A percentile compares a stretch with the other conserved stretches of the same genome.
phyloP scores from a whole-genome alignment of 2,329 filamentous ascomycete genomes.

The Ophiobolus disseminans region DNA sequence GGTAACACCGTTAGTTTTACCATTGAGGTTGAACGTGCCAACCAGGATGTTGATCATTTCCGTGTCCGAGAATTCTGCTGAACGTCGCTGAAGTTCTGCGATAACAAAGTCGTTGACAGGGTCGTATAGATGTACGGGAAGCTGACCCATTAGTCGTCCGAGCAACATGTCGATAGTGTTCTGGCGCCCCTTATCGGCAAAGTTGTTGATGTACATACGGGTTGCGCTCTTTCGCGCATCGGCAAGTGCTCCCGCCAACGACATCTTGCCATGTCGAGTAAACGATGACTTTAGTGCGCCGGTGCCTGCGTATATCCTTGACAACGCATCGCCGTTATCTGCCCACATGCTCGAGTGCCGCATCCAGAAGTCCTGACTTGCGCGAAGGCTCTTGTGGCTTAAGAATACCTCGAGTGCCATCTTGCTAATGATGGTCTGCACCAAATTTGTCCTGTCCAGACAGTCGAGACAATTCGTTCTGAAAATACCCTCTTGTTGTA shows the following conservation, averaged over 20 bases:
- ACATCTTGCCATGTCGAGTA: slow-evolving; percentile 94
- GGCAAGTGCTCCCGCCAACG: slow-evolving; percentile 88
- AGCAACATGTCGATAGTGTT: slow-evolving; percentile 94
- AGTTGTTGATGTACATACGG: slow-evolving; percentile 96
- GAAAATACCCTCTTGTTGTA: slow-evolving; percentile 96
- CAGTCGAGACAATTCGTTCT: slow-evolving; percentile 96
- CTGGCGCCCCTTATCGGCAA: slow-evolving; percentile 89
- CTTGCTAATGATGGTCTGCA: slow-evolving; percentile 93
- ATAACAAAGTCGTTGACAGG: slow-evolving; percentile 92
- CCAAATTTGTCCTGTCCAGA: slow-evolving; percentile 91
- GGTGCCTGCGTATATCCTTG: slow-evolving; percentile 94
- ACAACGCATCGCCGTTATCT: slow-evolving; percentile 93
- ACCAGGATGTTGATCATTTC: slow-evolving; percentile 80
- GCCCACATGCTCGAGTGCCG: slow-evolving; percentile 94
- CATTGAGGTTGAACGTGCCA: slow-evolving; percentile 95
- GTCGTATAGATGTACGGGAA: slow-evolving; percentile 85
- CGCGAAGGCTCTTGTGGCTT: slow-evolving; percentile 71
- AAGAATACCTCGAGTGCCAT: slow-evolving; percentile 91
- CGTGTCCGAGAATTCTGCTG: slow-evolving; percentile 75
- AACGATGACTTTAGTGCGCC: slow-evolving; percentile 95
- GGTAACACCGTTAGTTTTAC: slow-evolving; percentile 76
- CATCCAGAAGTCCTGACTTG: slow-evolving; percentile 85
- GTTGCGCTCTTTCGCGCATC: slow-evolving; percentile 95
- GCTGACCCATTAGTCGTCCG: slow-evolving; percentile 82
- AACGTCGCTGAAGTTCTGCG: slow-evolving; percentile 72